Evolutionary conservation across 2,329 filamentous ascomycete genomes (phyloP).

Genomic region (Cryphonectria radicalis): DNA sequence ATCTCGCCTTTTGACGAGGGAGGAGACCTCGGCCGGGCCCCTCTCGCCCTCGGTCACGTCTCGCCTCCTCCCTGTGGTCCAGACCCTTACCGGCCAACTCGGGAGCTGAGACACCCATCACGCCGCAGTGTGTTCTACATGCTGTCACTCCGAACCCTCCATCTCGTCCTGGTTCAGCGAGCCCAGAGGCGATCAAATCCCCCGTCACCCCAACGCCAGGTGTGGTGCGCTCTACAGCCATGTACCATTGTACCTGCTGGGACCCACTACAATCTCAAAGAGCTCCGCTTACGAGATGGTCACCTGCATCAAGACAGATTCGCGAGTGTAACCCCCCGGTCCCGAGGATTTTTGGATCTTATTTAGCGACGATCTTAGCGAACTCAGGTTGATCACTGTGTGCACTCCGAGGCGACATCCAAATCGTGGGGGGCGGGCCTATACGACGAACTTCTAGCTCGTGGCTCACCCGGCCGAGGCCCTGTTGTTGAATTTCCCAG

Average conservation of each 20-base stretch:
- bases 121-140: constrained; percentile 10
- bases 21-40: background rate
- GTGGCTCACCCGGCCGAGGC: background rate
- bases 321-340: constrained; percentile 17
- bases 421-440: background rate
- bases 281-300: constrained; percentile 11
- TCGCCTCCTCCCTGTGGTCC: background rate
- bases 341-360: constrained; percentile 4
- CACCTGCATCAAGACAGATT: constrained; percentile 24
- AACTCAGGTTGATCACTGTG: background rate
- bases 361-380: constrained; percentile 12
- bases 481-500: constrained; percentile 1
- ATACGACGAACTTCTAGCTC: background rate
- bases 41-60: background rate
- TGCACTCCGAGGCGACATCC: background rate
- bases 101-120: constrained; percentile 13
- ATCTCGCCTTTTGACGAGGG: background rate
- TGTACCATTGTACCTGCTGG: background rate
- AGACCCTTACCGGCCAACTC: background rate
- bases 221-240: background rate
- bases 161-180: background rate
- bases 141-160: background rate
- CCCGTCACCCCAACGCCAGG: background rate
- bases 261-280: constrained; percentile 9
- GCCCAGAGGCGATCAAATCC: background rate